phyloP scores from a whole-genome alignment of 2,329 filamentous ascomycete species.

The Ilyonectria destructans region DNA sequence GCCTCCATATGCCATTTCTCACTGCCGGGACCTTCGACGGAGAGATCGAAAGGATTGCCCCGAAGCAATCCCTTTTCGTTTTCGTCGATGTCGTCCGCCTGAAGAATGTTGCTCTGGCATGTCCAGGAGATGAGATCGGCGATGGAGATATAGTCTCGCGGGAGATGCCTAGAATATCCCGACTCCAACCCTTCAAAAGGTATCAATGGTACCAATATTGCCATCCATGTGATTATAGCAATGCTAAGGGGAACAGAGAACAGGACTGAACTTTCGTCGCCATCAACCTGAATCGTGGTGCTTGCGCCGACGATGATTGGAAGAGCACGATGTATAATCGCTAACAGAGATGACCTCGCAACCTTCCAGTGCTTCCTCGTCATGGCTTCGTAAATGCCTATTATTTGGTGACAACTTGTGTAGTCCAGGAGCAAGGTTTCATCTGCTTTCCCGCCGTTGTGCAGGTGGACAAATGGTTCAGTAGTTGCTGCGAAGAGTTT shows the following conservation, averaged over 20 bases:
- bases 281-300: neutral
- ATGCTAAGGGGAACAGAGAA: neutral
- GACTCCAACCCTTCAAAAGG: neutral
- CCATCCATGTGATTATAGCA: neutral
- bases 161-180: neutral
- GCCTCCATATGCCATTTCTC: neutral
- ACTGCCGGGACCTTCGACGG: neutral
- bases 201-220: neutral
- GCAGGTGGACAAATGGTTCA: neutral
- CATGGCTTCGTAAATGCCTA: neutral
- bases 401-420: neutral
- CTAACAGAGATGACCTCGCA: neutral
- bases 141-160: neutral
- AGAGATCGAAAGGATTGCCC: neutral
- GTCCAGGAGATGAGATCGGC: neutral
- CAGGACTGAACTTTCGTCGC: neutral
- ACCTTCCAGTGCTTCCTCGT: neutral
- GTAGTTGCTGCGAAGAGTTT: neutral
- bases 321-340: neutral
- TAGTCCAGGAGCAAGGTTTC: neutral
- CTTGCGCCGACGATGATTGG: neutral
- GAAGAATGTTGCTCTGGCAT: neutral
- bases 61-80: neutral
- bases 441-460: neutral
- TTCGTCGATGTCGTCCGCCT: neutral